These are phyloP conservation scores for Dendrobium officinale DNA, from an alignment of 106 monocot genomes.

Conservation along the genomic window DNA sequence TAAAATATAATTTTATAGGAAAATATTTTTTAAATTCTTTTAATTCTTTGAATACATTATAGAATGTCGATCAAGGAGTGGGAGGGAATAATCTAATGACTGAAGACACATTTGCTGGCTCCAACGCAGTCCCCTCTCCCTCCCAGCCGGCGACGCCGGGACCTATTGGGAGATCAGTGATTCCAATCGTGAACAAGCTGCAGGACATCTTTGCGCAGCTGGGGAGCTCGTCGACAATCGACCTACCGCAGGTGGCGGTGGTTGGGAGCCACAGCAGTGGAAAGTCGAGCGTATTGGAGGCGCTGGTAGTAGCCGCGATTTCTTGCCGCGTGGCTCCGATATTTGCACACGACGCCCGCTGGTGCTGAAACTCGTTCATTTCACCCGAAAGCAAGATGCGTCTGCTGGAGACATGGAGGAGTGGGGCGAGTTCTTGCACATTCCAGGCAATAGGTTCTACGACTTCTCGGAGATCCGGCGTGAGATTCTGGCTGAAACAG, in stretches of 20 bases:
- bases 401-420: slow-evolving; percentile 17
- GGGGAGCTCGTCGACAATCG: slow-evolving; percentile 9
- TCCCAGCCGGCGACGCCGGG: too few species aligned
- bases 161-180: too few species aligned
- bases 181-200: too few species aligned
- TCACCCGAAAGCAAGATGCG: not conserved
- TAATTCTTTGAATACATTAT: too few species aligned
- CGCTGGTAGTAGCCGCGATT: slow-evolving; percentile 91
- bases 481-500: too few species aligned
- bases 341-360: slow-evolving; percentile 76
- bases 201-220: too few species aligned
- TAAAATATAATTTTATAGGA: too few species aligned
- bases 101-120: slow-evolving; percentile 22
- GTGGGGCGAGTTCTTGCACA: slow-evolving; percentile 78
- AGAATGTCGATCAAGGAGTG: too few species aligned
- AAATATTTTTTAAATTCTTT: too few species aligned
- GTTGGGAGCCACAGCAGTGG: slow-evolving; percentile 98
- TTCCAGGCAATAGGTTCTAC: slow-evolving; percentile 37
- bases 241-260: slow-evolving; percentile 87
- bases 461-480: too few species aligned
- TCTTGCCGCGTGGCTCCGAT: slow-evolving; percentile 75
- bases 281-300: slow-evolving; percentile 94
- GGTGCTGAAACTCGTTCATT: slow-evolving; percentile 16
- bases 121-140: too few species aligned
- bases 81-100: too few species aligned